Evolutionary conservation across 2,329 filamentous ascomycete genomes (phyloP), one percentile per base, ranked within the genome.

Genomic region (Aspergillus eucalypticola): DNA sequence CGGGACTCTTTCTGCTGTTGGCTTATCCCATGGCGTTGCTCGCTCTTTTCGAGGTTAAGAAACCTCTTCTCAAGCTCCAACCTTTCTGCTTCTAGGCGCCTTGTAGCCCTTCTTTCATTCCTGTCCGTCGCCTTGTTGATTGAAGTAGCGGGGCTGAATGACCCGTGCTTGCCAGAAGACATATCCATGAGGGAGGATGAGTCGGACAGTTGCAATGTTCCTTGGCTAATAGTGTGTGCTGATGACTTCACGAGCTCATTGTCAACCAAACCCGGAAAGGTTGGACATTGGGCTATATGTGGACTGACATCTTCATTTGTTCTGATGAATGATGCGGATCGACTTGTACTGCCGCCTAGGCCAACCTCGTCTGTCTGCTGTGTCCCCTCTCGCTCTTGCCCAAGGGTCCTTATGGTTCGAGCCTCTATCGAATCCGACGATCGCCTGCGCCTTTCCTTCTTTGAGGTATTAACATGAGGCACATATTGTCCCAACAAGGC

Each of bases 31-130:
- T 55, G 60, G 27, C 50, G 65, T 46, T 49, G 56, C 56, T 66
- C 66, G 50, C 51, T 64, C 39, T 73, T 65, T 60, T 74, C 72
- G 6, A 73, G 59, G 25, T 65, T 66, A 21, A 64, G 54, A 11
- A 69, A 23, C 13, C 61, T 54, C 50, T 66, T 68, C 50, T 69
- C 67, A 17, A 69, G 62, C 32, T 74, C 71, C 19, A 67, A 62
- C 54, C 73, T 68, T 52, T 75, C 71, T n/a, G 67, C 69, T 56
- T 75, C 73, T 41, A 75, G 54, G 8, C 71, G 67, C 39, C 63
- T 71, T 13, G 71, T 73, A 10, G 69, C 73, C 1, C 71, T 71
- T 50, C 69, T 67, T 38, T 75, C 69, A 56, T 72, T 71, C 19
- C 67, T 69, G 5, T 60, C 55, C 5, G 58, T 13, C 2, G 61